A percentile compares a stretch with the other conserved stretches of the same genome.
phyloP scores from a whole-genome alignment of 352 stramenopile species.

The Phytopythium chamaehyphon region DNA sequence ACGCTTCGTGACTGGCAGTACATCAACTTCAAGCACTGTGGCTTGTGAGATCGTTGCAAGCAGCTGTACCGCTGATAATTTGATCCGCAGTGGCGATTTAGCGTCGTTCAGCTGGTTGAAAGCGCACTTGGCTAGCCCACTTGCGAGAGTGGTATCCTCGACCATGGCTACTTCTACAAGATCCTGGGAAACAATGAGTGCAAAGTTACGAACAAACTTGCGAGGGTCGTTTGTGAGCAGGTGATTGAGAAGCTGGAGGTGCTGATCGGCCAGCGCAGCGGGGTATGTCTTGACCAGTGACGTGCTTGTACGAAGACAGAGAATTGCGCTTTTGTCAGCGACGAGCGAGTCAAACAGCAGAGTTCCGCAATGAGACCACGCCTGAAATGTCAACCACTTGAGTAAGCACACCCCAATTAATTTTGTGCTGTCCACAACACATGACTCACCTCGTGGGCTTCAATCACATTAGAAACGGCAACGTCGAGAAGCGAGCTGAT shows the following conservation, averaged over 20 bases:
- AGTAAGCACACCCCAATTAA: background rate
- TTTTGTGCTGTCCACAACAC: background rate
- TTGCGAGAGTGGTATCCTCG: constrained; percentile 11
- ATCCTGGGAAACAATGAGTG: constrained; percentile 23
- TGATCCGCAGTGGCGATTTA: constrained; percentile 10
- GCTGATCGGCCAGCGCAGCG: constrained; percentile 12
- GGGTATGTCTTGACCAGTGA: constrained; percentile 19
- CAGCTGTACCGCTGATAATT: constrained; percentile 26
- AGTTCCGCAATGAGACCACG: constrained; percentile 36
- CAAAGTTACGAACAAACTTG: constrained; percentile 26
- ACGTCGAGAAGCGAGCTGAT: constrained; percentile 18
- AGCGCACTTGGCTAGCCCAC: constrained; percentile 4
- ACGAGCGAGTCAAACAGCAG: constrained; percentile 29
- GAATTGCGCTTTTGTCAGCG: constrained; percentile 28
- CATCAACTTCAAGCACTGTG: background rate
- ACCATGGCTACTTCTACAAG: constrained; percentile 8
- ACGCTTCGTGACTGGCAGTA: constrained; percentile 13
- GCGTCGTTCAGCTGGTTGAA: background rate
- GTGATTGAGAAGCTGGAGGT: constrained; percentile 28
- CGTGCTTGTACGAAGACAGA: constrained; percentile 26
- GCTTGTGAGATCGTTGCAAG: constrained; percentile 20
- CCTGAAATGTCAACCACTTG: constrained; percentile 9
- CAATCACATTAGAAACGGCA: constrained; percentile 12
- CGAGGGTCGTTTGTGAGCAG: constrained; percentile 26
- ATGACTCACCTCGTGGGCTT: constrained; percentile 18